phyloP scores from a whole-genome alignment of 805 yeast species.

The Candida xiaguanensis region DNA sequence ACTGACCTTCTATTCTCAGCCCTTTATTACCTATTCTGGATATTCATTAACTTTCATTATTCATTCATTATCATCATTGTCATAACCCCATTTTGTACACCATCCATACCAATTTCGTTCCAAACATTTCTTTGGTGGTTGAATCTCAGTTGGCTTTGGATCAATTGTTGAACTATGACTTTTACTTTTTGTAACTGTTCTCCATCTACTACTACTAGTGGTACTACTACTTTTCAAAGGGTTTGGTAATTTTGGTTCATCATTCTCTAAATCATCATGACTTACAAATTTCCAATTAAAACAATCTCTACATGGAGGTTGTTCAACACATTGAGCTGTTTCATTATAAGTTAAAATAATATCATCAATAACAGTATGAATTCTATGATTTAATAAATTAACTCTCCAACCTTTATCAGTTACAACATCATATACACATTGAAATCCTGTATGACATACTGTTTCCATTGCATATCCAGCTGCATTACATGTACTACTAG shows the following conservation, averaged over 20 bases:
- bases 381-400: slow-evolving; percentile 81
- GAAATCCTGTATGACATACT: slow-evolving; percentile 85
- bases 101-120: slow-evolving; percentile 68
- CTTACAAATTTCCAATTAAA: slow-evolving; percentile 79
- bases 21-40: no score
- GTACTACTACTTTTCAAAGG: slow-evolving; percentile 29
- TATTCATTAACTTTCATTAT: no score
- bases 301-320: slow-evolving; percentile 88
- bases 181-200: slow-evolving; percentile 2
- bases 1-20: no score
- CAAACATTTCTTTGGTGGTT: slow-evolving; percentile 44
- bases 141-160: slow-evolving; percentile 16
- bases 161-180: slow-evolving; percentile 6
- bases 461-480: slow-evolving; percentile 98
- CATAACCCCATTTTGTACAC: slow-evolving; percentile 46
- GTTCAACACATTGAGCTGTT: slow-evolving; percentile 69
- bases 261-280: slow-evolving; percentile 39
- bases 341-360: slow-evolving; percentile 68
- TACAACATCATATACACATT: slow-evolving; percentile 87
- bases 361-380: slow-evolving; percentile 85
- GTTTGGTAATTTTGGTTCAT: slow-evolving; percentile 35
- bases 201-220: slow-evolving; percentile 1
- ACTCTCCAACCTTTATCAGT: slow-evolving; percentile 89
- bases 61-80: slow-evolving; percentile 18
- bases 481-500: slow-evolving; percentile 79